Evolutionary conservation across 2,329 filamentous ascomycete genomes (phyloP), one percentile per base, ranked within the genome.

Genomic region (Colletotrichum chlorophyti): DNA sequence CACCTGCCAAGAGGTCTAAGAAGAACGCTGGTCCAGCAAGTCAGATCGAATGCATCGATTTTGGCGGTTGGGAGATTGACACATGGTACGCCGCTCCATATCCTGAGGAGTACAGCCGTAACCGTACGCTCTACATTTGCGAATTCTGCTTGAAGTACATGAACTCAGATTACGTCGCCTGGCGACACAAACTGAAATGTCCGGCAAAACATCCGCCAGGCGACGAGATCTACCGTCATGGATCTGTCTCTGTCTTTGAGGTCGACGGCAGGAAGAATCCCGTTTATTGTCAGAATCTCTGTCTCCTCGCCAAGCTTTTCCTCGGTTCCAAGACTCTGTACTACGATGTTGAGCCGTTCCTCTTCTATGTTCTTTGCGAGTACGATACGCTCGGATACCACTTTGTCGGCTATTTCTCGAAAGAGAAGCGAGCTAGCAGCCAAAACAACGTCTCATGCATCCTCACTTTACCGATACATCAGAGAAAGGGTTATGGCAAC

Each of bases 91-190:
- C 95, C 26, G 95, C 95, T 34, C 96, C 95, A 11, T 99, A 99
- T 71, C 95, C 95, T 0, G 95, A 97, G 71, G 95, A 99, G 75
- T 99, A 99, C 79, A 98, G 93, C 72, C 88, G 94, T 63, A 98
- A 99, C 70, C 89, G 91, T 26, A 91, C 97, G 32, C 83, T 99
- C n/a, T 98, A 97, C 75, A 98, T 99, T 63, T 99, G 95, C 81
- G 96, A 99, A 73, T 99, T 98, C 74, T 99, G 95, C 72, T 81
- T 99, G 60, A 99, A 98, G 76, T 99, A 99, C 77, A 97, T 99
- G 93, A 97, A 96, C 74, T 98, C 95, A 15, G 94, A 97, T 72
- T 98, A 96, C 68, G 95, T 99, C 24, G 94, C 95, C 12, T 98
- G 94, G 92, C 86, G 95, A 50, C 95, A 99, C 75, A 98, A 98